Evolutionary conservation across 176 grass and related monocot species (phyloP).

Genomic region (Oryza glaberrima): DNA sequence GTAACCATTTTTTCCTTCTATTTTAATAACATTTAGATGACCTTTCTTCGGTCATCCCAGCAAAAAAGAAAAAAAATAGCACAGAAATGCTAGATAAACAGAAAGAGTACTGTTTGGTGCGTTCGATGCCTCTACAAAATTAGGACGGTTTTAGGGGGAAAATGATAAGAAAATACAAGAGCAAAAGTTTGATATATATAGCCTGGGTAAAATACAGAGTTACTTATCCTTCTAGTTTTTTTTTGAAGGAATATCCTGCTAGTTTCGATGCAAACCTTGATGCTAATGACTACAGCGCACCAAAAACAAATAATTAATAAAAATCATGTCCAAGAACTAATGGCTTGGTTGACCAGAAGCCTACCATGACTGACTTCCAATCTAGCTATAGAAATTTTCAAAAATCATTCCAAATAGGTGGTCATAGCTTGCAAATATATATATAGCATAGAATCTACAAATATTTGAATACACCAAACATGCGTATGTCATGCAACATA

Average conservation of each 20-base stretch:
- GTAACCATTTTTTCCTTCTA: too few relatives aligned
- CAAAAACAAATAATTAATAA: background rate
- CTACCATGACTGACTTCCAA: background rate
- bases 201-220: too few relatives aligned
- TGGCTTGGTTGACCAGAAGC: background rate
- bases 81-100: too few relatives aligned
- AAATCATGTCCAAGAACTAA: background rate
- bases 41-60: too few relatives aligned
- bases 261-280: background rate
- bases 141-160: too few relatives aligned
- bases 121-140: background rate
- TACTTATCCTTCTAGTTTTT: too few relatives aligned
- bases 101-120: background rate
- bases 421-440: background rate
- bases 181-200: background rate
- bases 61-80: too few relatives aligned
- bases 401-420: background rate
- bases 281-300: background rate
- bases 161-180: background rate
- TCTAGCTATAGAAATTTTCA: background rate
- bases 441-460: background rate
- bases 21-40: too few relatives aligned
- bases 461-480: background rate
- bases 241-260: too few relatives aligned
- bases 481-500: background rate